These are phyloP conservation scores for Vaccinium darrowii DNA, from an alignment of 148 eudicot species.

Conservation along the genomic window DNA sequence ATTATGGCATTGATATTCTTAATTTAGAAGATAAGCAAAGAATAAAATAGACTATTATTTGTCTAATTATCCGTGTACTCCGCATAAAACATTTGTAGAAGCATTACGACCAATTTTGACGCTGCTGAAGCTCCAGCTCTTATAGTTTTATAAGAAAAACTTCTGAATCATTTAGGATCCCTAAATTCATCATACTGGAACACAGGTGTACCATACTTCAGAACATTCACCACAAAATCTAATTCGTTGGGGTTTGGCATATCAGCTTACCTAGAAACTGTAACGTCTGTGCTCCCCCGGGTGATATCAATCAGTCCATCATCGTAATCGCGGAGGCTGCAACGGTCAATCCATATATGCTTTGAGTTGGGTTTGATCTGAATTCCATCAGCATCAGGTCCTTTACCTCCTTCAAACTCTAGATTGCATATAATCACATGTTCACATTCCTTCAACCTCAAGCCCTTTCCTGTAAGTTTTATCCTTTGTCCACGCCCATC, in stretches of 20 bases:
- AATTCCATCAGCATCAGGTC: conserved; percentile 87
- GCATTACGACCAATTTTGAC: background rate
- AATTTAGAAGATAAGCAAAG: background rate
- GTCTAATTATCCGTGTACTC: background rate
- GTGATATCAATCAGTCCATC: conserved; percentile 95
- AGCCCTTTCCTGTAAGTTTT: conserved; percentile 75
- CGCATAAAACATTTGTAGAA: background rate
- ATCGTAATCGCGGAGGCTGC: conserved; percentile 69
- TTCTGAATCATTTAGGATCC: background rate
- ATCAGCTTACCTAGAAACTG: conserved; percentile 71
- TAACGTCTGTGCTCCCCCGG: conserved; percentile 78
- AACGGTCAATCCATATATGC: conserved; percentile 96
- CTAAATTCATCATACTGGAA: background rate
- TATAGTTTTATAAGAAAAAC: background rate
- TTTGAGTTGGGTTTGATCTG: conserved; percentile 88
- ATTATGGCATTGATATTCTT: background rate
- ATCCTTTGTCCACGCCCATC: conserved; percentile 91
- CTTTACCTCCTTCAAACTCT: conserved; percentile 84
- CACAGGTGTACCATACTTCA: background rate
- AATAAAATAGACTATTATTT: background rate
- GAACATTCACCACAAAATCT: background rate
- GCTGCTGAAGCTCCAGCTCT: background rate
- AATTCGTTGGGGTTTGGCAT: background rate
- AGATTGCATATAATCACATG: conserved; percentile 86
- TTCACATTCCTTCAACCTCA: conserved; percentile 87